Conservation (phyloP, 306 rosid species). For the Glycine latifolia region DNA sequence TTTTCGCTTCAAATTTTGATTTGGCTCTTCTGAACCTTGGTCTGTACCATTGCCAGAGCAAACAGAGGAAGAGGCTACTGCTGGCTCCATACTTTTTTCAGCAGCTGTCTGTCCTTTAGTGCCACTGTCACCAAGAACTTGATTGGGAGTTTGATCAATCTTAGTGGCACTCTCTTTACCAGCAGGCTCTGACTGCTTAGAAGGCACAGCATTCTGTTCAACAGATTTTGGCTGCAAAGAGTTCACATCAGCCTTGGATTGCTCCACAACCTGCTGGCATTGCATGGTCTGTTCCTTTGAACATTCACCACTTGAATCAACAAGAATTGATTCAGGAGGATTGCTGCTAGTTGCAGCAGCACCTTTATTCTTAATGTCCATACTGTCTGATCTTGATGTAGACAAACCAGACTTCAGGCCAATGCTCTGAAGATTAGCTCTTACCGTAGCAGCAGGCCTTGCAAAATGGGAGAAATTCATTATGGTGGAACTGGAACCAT, state of each 20-base stretch:
- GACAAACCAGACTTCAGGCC: slow-evolving; percentile 53
- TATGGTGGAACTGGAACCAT: slow-evolving; percentile 55
- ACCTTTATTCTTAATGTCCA: slow-evolving; percentile 55
- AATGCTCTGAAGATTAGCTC: slow-evolving; percentile 70
- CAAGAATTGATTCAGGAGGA: slow-evolving; percentile 54
- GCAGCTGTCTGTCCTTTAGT: slow-evolving; percentile 52
- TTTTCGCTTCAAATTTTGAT: slow-evolving; percentile 73
- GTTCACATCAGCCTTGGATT: slow-evolving; percentile 61
- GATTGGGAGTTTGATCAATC: slow-evolving; percentile 55
- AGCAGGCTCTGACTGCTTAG: slow-evolving; percentile 56
- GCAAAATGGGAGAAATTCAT: slow-evolving; percentile 94
- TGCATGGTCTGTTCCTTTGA: slow-evolving; percentile 52
- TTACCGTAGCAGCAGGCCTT: slow-evolving; percentile 76
- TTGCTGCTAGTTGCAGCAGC: slow-evolving; percentile 50
- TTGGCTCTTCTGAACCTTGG: slow-evolving; percentile 66
- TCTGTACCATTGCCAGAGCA: slow-evolving; percentile 84
- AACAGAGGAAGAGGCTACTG: slow-evolving; percentile 79
- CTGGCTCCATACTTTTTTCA: slow-evolving; percentile 66
- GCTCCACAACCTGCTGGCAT: slow-evolving; percentile 55
- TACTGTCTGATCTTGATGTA: slow-evolving; percentile 51
- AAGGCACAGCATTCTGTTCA: slow-evolving; percentile 55
- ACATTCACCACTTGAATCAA: slow-evolving; percentile 51
- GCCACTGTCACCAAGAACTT: slow-evolving; percentile 54
- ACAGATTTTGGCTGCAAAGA: slow-evolving; percentile 54
- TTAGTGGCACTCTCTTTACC: slow-evolving; percentile 58